These are phyloP conservation scores for Adansonia rubrostipa DNA, from an alignment of 441 rosid species.

Conservation along the genomic window DNA sequence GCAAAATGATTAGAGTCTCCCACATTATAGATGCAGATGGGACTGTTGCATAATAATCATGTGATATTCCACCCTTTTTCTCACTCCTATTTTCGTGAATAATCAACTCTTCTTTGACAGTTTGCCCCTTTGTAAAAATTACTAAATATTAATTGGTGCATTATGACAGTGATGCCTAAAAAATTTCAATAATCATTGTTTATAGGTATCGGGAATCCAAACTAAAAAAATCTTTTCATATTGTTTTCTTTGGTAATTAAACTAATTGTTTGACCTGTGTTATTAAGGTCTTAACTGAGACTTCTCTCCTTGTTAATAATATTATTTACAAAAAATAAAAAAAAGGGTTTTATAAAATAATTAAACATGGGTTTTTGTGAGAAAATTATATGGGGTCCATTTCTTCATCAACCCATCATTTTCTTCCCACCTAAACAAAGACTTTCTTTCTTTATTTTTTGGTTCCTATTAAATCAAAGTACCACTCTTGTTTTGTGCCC, in stretches of 20 bases:
- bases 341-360: background rate
- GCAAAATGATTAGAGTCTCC: slow-evolving; percentile 12
- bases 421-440: slow-evolving; percentile 54
- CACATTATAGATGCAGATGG: slow-evolving; percentile 38
- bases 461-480: slow-evolving; percentile 17
- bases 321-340: background rate
- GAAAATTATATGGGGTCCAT: slow-evolving; percentile 28
- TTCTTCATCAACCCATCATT: slow-evolving; percentile 41
- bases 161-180: background rate
- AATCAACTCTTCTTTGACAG: slow-evolving; percentile 36
- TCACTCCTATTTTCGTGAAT: background rate
- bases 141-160: background rate
- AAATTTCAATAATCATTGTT: too few relatives aligned
- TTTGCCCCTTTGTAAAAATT: slow-evolving; percentile 31
- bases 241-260: slow-evolving; percentile 37
- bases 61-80: slow-evolving; percentile 13
- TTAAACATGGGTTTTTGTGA: background rate
- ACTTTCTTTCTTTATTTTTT: slow-evolving; percentile 33
- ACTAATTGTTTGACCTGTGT: slow-evolving; percentile 45
- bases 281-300: background rate
- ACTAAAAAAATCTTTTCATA: too few relatives aligned
- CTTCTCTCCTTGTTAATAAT: background rate
- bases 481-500: slow-evolving; percentile 34
- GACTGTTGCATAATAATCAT: slow-evolving; percentile 13
- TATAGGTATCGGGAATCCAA: too few relatives aligned